A percentile compares a stretch with the other conserved stretches of the same genome.
phyloP scores from a whole-genome alignment of 2,329 filamentous ascomycete genomes.

The Alternaria brassicae region DNA sequence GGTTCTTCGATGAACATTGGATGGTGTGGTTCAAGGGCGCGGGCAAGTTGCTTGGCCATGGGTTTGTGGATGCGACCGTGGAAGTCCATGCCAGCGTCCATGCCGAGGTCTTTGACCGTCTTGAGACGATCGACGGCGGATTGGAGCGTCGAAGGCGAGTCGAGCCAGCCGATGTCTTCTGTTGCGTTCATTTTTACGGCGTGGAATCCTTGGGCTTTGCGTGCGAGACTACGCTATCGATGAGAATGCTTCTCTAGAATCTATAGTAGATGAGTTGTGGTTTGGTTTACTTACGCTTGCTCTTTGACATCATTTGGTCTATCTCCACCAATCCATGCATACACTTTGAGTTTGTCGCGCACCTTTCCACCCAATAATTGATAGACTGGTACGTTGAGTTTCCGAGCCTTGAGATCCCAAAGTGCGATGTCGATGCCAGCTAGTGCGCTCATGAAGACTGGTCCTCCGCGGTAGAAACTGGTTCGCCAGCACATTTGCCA shows the following conservation, averaged over 20 bases:
- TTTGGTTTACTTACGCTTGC: constrained; percentile 61
- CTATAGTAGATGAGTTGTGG: neutral
- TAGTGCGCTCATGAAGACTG: constrained; percentile 80
- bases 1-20: constrained; percentile 82
- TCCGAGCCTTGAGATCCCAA: constrained; percentile 76
- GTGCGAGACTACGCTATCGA: constrained; percentile 58
- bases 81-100: constrained; percentile 79
- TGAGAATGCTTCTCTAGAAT: neutral
- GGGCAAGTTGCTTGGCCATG: constrained; percentile 80
- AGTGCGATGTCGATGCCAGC: constrained; percentile 80
- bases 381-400: constrained; percentile 72
- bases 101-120: constrained; percentile 70
- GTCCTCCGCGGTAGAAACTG: constrained; percentile 78
- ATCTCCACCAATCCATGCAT: constrained; percentile 81
- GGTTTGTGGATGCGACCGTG: constrained; percentile 78
- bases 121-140: constrained; percentile 71
- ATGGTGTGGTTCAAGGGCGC: constrained; percentile 69
- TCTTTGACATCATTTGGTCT: constrained; percentile 70
- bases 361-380: constrained; percentile 78
- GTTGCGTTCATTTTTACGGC: constrained; percentile 82
- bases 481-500: constrained; percentile 76
- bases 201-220: constrained; percentile 68
- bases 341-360: constrained; percentile 72
- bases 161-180: constrained; percentile 77
- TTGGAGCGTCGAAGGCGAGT: constrained; percentile 70